Evolutionary conservation across 768 basidiomycete species (phyloP).

Genomic region (Lentinula sp.): DNA sequence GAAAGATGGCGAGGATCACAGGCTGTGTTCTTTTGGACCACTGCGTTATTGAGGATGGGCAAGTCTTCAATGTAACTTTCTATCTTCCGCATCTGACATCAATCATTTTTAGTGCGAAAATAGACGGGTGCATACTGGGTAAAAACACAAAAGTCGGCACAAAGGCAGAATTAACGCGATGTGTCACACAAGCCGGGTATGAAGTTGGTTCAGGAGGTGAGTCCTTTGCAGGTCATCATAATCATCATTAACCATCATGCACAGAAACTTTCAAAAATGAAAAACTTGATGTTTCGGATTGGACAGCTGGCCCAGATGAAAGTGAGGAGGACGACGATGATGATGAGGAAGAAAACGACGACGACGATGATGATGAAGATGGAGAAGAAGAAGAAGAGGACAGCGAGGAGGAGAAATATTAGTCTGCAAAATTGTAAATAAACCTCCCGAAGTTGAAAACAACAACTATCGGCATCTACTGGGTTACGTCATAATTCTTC

Average conservation of each 20-base stretch:
- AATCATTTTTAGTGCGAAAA: conserved; percentile 48
- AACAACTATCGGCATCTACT: too few relatives aligned
- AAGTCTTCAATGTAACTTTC: conserved; percentile 13
- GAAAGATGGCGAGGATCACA: conserved; percentile 75
- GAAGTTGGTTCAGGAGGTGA: conserved; percentile 62
- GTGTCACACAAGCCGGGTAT: conserved; percentile 74
- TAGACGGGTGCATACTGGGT: conserved; percentile 74
- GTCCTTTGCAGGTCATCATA: conserved; percentile 7
- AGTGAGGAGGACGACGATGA: conserved; percentile 16
- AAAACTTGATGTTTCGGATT: conserved; percentile 51
- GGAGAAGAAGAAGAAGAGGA: not conserved
- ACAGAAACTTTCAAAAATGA: conserved; percentile 52
- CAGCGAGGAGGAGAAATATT: not conserved
- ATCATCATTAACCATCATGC: not conserved
- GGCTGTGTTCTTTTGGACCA: conserved; percentile 87
- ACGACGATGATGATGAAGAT: conserved; percentile 9
- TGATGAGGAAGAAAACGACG: conserved; percentile 9
- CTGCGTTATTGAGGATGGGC: conserved; percentile 87
- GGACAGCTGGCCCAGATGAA: conserved; percentile 30
- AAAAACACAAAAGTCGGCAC: conserved; percentile 65
- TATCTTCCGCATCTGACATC: not conserved
- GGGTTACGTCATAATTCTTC: too few relatives aligned
- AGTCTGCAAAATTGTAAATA: not conserved
- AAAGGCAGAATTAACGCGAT: conserved; percentile 63
- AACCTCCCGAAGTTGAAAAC: too few relatives aligned